Percentiles rank a stretch among this genome's conserved stretches.
Evolutionary conservation across 2,329 filamentous ascomycete species (phyloP).

Genomic region (Penicillium sp.): DNA sequence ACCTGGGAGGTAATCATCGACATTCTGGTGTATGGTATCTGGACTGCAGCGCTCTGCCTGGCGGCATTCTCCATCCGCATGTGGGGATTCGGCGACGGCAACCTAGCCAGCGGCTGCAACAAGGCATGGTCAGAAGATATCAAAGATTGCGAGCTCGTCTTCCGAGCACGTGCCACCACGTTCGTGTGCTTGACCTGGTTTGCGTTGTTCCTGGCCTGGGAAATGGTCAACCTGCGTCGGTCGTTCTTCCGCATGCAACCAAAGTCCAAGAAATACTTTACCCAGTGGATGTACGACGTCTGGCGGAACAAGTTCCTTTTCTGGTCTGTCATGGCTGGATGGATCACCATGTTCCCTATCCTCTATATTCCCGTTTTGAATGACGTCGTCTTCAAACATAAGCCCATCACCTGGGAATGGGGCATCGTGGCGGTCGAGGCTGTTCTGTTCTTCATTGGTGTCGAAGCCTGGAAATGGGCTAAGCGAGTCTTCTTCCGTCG

Average conservation of each 20-base stretch:
- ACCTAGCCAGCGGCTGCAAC: slow-evolving; percentile 60
- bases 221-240: slow-evolving; percentile 68
- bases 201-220: slow-evolving; percentile 72
- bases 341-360: slow-evolving; percentile 55
- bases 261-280: slow-evolving; percentile 56
- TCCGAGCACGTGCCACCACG: slow-evolving; percentile 66
- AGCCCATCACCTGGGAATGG: slow-evolving; percentile 65
- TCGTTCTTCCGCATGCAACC: slow-evolving; percentile 72
- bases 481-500: slow-evolving; percentile 57
- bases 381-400: slow-evolving; percentile 62
- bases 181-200: slow-evolving; percentile 74
- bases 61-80: slow-evolving; percentile 60
- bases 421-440: slow-evolving; percentile 61
- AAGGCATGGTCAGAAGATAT: slow-evolving; percentile 44
- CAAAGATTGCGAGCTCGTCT: slow-evolving; percentile 58
- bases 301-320: slow-evolving; percentile 72
- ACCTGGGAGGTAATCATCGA: slow-evolving; percentile 71
- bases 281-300: slow-evolving; percentile 63
- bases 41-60: slow-evolving; percentile 68
- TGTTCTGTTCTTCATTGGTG: slow-evolving; percentile 59
- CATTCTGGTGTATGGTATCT: slow-evolving; percentile 71
- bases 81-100: slow-evolving; percentile 57
- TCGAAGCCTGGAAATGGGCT: slow-evolving; percentile 63
- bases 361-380: slow-evolving; percentile 67
- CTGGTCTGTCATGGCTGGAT: slow-evolving; percentile 58